phyloP scores from a whole-genome alignment of 106 monocot genomes.

The Dactylorhiza incarnata region DNA sequence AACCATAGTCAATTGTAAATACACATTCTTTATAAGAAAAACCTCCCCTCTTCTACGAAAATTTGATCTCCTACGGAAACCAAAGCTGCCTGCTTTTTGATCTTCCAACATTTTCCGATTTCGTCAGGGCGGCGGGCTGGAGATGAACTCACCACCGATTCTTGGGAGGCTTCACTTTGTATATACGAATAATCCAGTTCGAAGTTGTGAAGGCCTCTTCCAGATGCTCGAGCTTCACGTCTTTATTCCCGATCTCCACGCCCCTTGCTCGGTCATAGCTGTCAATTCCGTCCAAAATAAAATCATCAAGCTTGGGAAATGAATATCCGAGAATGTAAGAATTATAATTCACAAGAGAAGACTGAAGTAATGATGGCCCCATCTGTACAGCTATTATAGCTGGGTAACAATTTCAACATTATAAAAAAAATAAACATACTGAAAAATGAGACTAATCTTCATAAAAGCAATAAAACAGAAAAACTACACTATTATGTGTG shows the following conservation, averaged over 20 bases:
- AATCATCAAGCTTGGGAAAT: background rate
- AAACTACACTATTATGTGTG: too few relatives aligned
- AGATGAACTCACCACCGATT: constrained; percentile 49
- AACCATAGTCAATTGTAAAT: background rate
- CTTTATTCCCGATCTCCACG: constrained; percentile 79
- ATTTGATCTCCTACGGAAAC: background rate
- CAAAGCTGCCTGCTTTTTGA: background rate
- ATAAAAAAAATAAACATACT: background rate
- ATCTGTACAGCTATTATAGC: background rate
- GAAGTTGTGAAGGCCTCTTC: constrained; percentile 76
- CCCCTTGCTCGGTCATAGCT: constrained; percentile 80
- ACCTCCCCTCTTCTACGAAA: background rate
- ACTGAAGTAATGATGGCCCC: background rate
- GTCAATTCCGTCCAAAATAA: background rate
- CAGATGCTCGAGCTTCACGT: constrained; percentile 70
- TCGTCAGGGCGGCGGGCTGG: too few relatives aligned
- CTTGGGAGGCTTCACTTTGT: constrained; percentile 78
- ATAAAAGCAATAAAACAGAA: background rate
- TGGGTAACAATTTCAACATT: background rate
- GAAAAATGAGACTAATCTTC: background rate
- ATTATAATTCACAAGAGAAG: background rate
- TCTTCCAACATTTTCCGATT: background rate
- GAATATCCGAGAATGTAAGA: background rate
- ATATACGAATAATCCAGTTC: constrained; percentile 80
- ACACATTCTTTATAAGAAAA: background rate